These are phyloP conservation scores for Craspedostauros australis DNA, from an alignment of 108 stramenopile genomes.

Conservation along the genomic window DNA sequence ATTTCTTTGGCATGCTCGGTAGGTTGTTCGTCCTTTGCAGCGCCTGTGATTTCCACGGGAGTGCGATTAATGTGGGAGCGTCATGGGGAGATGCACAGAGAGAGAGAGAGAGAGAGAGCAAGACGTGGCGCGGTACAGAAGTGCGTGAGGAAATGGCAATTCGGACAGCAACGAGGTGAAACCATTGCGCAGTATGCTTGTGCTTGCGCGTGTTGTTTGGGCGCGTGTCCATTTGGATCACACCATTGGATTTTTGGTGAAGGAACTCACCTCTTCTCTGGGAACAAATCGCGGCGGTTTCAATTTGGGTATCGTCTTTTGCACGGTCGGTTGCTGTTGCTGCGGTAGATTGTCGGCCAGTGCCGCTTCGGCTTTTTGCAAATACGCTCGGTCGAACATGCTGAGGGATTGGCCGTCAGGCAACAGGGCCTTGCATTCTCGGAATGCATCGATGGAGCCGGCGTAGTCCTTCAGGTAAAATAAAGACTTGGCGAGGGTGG, in stretches of 20 bases:
- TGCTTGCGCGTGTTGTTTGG: too few relatives aligned
- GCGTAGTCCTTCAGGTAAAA: slow-evolving; percentile 79
- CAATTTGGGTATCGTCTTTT: slow-evolving; percentile 68
- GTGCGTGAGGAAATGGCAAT: background rate
- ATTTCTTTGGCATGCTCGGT: slow-evolving; percentile 69
- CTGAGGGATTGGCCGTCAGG: slow-evolving; percentile 60
- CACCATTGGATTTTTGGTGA: too few relatives aligned
- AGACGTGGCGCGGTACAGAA: background rate
- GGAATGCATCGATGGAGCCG: slow-evolving; percentile 65
- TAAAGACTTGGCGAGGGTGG: slow-evolving; percentile 76
- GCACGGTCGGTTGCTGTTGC: slow-evolving; percentile 4
- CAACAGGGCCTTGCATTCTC: slow-evolving; percentile 48
- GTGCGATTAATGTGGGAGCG: background rate
- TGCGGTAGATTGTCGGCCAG: slow-evolving; percentile 28
- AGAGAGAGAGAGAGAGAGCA: background rate
- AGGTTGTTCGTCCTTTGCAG: slow-evolving; percentile 54
- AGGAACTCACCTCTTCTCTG: slow-evolving; percentile 54
- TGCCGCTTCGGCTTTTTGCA: slow-evolving; percentile 65
- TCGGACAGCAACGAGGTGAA: background rate
- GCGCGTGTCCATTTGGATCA: too few relatives aligned
- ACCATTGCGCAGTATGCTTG: too few relatives aligned
- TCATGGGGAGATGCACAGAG: background rate
- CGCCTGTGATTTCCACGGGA: slow-evolving; percentile 30
- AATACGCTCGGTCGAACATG: slow-evolving; percentile 82
- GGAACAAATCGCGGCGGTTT: slow-evolving; percentile 83